Conservation (phyloP, 164 flowering plant species). For the Umbellularia californica region DNA sequence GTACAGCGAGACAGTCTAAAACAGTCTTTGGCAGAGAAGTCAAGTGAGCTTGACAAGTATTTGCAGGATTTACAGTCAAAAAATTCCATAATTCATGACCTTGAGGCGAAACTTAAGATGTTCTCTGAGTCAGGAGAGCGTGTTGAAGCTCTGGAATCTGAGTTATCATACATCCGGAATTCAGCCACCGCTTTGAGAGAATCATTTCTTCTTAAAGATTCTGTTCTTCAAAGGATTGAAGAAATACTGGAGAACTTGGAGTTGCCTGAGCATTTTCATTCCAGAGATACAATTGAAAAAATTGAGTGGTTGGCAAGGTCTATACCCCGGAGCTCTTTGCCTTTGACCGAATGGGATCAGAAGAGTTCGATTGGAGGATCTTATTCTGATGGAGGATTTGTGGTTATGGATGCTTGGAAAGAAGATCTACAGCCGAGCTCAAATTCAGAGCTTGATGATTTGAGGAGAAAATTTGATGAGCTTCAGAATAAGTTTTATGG, state of each 20-base stretch:
- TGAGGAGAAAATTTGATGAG: constrained; percentile 75
- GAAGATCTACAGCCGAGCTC: constrained; percentile 44
- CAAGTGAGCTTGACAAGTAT: constrained; percentile 68
- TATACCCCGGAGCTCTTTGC: constrained; percentile 49
- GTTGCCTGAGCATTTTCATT: constrained; percentile 88
- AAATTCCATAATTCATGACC: constrained; percentile 55
- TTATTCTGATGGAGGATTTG: constrained; percentile 62
- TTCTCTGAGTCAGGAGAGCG: constrained; percentile 96
- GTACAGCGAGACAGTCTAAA: constrained; percentile 84
- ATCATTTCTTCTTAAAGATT: constrained; percentile 90
- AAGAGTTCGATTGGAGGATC: constrained; percentile 64
- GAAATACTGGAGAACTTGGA: constrained; percentile 90
- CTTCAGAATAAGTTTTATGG: constrained; percentile 75
- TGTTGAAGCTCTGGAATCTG: constrained; percentile 96
- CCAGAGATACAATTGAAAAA: constrained; percentile 74
- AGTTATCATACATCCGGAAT: constrained; percentile 91
- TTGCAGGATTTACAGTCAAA: constrained; percentile 68
- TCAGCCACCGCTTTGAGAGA: constrained; percentile 95
- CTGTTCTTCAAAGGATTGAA: constrained; percentile 91
- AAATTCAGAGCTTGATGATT: constrained; percentile 46
- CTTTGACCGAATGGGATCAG: constrained; percentile 64
- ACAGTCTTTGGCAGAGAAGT: constrained; percentile 71
- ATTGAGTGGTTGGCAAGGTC: constrained; percentile 87
- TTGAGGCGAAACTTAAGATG: constrained; percentile 61
- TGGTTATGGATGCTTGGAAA: constrained; percentile 59